Evolutionary conservation across 352 stramenopile genomes (phyloP), one percentile per base, ranked within the genome.

Genomic region (Pythium rhizo-oryzae): DNA sequence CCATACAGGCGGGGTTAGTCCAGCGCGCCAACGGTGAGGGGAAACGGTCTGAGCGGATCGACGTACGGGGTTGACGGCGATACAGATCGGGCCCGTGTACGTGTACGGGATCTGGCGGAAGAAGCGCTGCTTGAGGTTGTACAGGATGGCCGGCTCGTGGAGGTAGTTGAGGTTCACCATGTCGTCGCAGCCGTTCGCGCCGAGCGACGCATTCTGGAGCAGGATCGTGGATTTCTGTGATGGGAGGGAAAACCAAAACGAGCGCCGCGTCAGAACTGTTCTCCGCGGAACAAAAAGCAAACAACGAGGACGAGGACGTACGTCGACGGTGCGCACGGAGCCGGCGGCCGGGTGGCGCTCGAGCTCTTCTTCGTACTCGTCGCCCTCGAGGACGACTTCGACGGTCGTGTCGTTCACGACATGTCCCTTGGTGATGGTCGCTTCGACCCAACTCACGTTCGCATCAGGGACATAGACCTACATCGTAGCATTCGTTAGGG

Each of bases 61-160:
- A 91, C 87, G 72, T 93, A 96, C 87, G 41, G 97, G 97, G 75
- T 99, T 99, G 35, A 99, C 93, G 24, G 97, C 97, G 65, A 99
- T 98, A 71, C 98, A 96, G 79, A 99, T 99, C 24, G 98, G 90
- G 46, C 96, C 96, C 21, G 97, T 98, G 74, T 98, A 97, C 51
- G 97, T 99, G 83, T 99, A 99, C 0, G 97, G 97, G 69, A 97
- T 89, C 57, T 91, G 79, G 57, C 78, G 77, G 68, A 96, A 79
- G 75, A 96, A 97, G 54, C 92, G 85, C 57, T 87, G 75, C 72
- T 94, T 90, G 41, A 98, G 81, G 79, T 97, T 98, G 78, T 90
- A 97, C 24, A 98, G 76, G 58, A 98, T 97, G 33, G 90, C 90
- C 4, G 92, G 87, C 77, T 97, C 91, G 71, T 98, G 92, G 35